Base-by-base conservation (phyloP, 371 early-diverging fungal genomes). In the Mortierella sp. region DNA sequence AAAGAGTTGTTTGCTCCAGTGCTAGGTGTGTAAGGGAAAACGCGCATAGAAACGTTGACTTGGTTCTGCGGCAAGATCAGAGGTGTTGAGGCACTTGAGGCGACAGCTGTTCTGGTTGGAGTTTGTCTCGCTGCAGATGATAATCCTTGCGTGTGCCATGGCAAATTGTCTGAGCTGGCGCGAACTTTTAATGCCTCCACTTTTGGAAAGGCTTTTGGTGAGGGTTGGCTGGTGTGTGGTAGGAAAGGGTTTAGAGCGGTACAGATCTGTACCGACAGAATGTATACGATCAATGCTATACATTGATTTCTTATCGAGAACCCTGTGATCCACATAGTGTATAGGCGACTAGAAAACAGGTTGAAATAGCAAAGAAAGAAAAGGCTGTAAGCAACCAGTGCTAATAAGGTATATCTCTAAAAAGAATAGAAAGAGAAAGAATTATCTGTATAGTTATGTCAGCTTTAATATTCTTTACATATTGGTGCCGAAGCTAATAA, bases 1-100 rank as follows among this genome's bases (percentile, higher is more conserved):
- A 79, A 37, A 28, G 79, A 79, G 55, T 79, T 79, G 64, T 79
- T 79, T 47, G 74, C 79, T 2, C 79, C 79, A 15, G 79, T 79
- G 55, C 22, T 51, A 12, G 79, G 79, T 4, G 79, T 70, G 34
- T 70, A 73, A 10, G 74, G 79, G 32, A 73, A 73, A 19, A 58
- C 45, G 29, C 74, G 65, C 35, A 45, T 54, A 12, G 69, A 56
- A 3, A 45, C 59, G 35, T 66, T 69, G 1, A 66, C 61, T 22
- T 68, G 64, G 28, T 65, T 64, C 31, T 78, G 57, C 23, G 77
- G 77, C 12, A 72, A 65, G 26, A 42, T 34, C 13, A 57, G 15
- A 53, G 53, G 53, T 8, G 23, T 26, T 9, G 53, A 28, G 2
- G 53, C 1, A 28, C 28, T 34, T 22, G 57, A 9, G 9, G 57